Conservation (phyloP, 192 early-diverging fungal species). For the Backusella psychrophila region DNA sequence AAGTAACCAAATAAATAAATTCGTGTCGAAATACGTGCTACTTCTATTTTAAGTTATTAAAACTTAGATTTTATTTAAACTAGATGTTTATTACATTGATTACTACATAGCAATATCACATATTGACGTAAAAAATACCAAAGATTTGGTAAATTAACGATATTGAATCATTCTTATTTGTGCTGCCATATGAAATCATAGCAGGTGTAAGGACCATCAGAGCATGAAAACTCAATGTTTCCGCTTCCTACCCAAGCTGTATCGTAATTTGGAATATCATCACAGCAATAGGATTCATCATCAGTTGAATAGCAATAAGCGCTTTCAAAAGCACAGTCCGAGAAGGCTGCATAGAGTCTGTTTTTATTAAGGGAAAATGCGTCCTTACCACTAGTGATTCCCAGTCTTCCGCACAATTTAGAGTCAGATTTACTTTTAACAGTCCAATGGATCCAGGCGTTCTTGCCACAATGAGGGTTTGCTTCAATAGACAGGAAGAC, state of each 20-base stretch:
- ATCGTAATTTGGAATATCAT: background rate
- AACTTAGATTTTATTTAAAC: background rate
- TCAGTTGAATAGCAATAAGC: background rate
- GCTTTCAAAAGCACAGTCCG: background rate
- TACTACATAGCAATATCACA: background rate
- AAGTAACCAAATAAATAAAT: too few relatives aligned
- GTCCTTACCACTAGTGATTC: background rate
- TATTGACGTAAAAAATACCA: background rate
- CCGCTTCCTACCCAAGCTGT: background rate
- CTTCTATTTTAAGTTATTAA: too few relatives aligned
- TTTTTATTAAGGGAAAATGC: background rate
- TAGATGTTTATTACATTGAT: background rate
- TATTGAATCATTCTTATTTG: background rate
- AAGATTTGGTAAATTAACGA: background rate
- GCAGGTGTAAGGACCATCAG: background rate
- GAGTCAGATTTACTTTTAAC: background rate
- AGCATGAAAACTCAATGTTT: background rate
- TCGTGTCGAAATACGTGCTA: too few relatives aligned
- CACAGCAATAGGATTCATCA: background rate
- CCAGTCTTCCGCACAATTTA: background rate
- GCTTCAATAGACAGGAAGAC: background rate
- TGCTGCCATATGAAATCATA: background rate
- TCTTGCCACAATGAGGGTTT: background rate
- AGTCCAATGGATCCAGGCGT: background rate
- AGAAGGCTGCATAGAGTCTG: background rate